Base-by-base conservation (phyloP, 176 grass and related monocot species). In the Zoysia japonica region DNA sequence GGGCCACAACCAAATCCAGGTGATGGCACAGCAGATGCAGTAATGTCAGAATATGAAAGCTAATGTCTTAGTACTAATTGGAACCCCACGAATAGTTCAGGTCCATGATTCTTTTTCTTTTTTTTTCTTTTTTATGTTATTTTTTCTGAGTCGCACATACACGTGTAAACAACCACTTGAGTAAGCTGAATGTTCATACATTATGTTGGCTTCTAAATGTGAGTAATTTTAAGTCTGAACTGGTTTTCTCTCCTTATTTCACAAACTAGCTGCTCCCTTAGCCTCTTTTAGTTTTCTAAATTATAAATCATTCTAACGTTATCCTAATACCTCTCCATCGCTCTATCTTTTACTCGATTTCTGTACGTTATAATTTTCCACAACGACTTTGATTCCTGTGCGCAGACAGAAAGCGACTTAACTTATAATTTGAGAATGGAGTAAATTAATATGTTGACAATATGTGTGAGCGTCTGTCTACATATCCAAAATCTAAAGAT, bases 41-140 rank as follows among this genome's bases (percentile, higher is more conserved):
- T 90, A 62, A 83, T 94, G n/a, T 57, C 89, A 70, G 91, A 97
- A 84, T 94, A 97, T 70, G 91, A 92, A 80, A 94, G 94, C 80
- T 97, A 89, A 80, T 73, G 56, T 36, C 46, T 46, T 12, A 54
- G 6, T 7, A 71, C 72, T 72, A 52, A 89, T 17, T 10, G 19
- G 38, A 65, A 47, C 42, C 35, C 11, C 45, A 7, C 80, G 7
- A 12, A 57, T 77, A 71, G 39, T 36, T 81, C 42, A 42, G 56
- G 65, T 80, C 37, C 11, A 15, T 12, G 77, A 10, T 47, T n/a
- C 52, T 16, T 61, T 64, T 36, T 5, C 1, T 3, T 13, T 43
- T 68, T 36, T 16, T 20, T 36, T 16, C 40, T 11, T 40, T 6
- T 35, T 35, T 2, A 20, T 3, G 1, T 8, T 70, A 47, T 41